Evolutionary conservation across 441 rosid genomes (phyloP).

Genomic region (Corymbia citriodora): DNA sequence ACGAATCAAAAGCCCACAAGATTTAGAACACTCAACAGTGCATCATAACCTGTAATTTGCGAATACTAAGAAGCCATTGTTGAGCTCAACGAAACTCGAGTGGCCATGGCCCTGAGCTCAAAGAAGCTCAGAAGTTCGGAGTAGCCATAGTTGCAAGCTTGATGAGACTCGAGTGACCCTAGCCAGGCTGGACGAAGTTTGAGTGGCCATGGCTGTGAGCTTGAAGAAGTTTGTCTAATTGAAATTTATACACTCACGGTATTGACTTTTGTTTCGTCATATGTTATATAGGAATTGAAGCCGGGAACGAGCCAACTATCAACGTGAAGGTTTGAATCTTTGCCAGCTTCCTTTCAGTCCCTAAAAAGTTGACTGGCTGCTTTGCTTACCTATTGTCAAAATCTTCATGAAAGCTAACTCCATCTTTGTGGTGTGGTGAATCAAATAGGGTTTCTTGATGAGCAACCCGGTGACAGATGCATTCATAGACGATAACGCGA

Average conservation of each 20-base stretch:
- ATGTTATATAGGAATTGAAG: neutral
- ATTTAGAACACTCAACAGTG: neutral
- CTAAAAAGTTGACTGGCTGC: neutral
- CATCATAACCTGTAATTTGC: neutral
- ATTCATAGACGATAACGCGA: neutral
- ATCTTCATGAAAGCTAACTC: neutral
- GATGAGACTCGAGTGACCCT: neutral
- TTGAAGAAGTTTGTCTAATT: neutral
- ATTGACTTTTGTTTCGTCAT: neutral
- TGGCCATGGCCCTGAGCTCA: neutral
- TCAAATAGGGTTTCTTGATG: neutral
- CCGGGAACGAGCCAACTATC: neutral
- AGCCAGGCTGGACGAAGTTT: neutral
- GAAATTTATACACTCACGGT: neutral
- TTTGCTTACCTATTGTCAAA: neutral
- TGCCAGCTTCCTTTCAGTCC: neutral
- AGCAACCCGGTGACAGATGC: neutral
- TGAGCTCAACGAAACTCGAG: neutral
- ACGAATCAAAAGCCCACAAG: neutral
- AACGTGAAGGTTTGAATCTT: neutral
- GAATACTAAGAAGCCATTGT: neutral
- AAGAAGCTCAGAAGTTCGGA: neutral
- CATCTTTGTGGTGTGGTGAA: neutral
- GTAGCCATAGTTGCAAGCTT: neutral
- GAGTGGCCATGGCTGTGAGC: neutral